These are phyloP conservation scores for Coniosporium apollinis DNA, from an alignment of 495 filamentous ascomycete genomes.

Conservation along the genomic window DNA sequence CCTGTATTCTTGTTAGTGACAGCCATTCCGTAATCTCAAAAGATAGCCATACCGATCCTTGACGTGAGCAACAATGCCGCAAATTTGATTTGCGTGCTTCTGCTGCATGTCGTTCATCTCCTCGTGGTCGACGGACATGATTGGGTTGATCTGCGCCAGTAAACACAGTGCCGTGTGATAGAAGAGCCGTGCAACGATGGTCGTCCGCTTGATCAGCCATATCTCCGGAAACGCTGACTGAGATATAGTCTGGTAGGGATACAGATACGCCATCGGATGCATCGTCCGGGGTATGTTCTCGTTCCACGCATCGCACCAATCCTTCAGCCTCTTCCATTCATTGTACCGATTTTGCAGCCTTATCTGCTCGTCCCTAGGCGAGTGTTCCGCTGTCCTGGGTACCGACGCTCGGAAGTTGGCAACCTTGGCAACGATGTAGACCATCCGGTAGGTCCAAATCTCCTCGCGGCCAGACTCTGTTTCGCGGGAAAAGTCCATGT, in stretches of 20 bases:
- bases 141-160: constrained; percentile 64
- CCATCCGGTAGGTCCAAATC: constrained; percentile 76
- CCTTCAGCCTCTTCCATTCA: constrained; percentile 63
- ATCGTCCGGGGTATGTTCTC: constrained; percentile 63
- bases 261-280: constrained; percentile 65
- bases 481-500: constrained; percentile 52
- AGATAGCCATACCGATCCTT: constrained; percentile 43
- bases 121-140: constrained; percentile 33
- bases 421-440: constrained; percentile 82
- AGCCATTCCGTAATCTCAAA: constrained; percentile 5
- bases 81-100: constrained; percentile 62
- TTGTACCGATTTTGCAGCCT: constrained; percentile 45
- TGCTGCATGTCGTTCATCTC: constrained; percentile 55
- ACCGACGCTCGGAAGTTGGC: constrained; percentile 61
- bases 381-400: constrained; percentile 40
- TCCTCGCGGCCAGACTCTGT: constrained; percentile 48
- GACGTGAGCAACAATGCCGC: constrained; percentile 72
- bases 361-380: constrained; percentile 42
- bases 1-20: constrained; percentile 23
- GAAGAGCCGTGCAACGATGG: constrained; percentile 70
- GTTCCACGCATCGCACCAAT: constrained; percentile 68
- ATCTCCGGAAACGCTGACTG: constrained; percentile 75
- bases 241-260: constrained; percentile 46
- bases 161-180: constrained; percentile 76
- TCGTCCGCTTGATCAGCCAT: constrained; percentile 71